A percentile compares a stretch with the other conserved stretches of the same genome.
Evolutionary conservation across 176 grass and related monocot genomes (phyloP).

Genomic region (Poa annua): DNA sequence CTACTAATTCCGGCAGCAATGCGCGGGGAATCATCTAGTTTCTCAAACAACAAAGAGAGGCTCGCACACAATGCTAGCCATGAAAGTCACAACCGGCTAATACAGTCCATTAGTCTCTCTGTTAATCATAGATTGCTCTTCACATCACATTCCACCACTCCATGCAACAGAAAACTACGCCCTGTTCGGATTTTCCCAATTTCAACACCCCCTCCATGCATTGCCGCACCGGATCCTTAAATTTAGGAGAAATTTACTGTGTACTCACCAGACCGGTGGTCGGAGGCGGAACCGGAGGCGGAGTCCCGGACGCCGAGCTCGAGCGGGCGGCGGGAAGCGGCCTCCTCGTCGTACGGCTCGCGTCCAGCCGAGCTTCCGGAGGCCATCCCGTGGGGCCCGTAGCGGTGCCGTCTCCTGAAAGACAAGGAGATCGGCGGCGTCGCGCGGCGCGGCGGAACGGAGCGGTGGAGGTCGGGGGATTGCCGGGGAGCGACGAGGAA

Average conservation of each 20-base stretch:
- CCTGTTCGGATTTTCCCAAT: background rate
- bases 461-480: slow-evolving; percentile 41
- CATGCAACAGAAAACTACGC: slow-evolving; percentile 11
- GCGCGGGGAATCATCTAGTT: too few relatives aligned
- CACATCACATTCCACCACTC: slow-evolving; percentile 1
- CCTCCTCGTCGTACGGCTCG: slow-evolving; percentile 76
- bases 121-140: background rate
- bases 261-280: slow-evolving; percentile 58
- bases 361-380: slow-evolving; percentile 32
- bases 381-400: slow-evolving; percentile 32
- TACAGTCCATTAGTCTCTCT: background rate
- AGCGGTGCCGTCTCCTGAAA: slow-evolving; percentile 43
- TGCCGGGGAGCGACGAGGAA: slow-evolving; percentile 13
- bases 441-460: slow-evolving; percentile 8
- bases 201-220: background rate
- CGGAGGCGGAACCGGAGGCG: slow-evolving; percentile 44
- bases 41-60: too few relatives aligned
- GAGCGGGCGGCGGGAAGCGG: slow-evolving; percentile 46
- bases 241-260: background rate
- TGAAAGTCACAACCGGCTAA: background rate
- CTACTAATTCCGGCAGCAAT: too few relatives aligned
- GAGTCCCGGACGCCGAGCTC: slow-evolving; percentile 56
- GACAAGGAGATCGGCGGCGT: slow-evolving; percentile 31
- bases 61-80: background rate
- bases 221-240: slow-evolving; percentile 23